Evolutionary conservation across 345 rosid genomes (phyloP).

Genomic region (Bruguiera parviflora): DNA sequence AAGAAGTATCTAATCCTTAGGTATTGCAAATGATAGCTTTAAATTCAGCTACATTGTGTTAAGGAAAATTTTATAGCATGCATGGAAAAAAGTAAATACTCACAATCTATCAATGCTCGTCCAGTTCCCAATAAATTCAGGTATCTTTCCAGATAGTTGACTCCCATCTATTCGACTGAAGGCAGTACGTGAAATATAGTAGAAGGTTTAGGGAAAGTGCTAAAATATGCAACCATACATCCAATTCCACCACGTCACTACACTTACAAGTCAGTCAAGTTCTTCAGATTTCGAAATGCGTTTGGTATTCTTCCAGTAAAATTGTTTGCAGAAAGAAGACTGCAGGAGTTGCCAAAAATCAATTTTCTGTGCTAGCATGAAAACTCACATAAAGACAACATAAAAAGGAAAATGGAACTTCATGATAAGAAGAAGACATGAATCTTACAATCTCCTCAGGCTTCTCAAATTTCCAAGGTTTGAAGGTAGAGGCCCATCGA

Average conservation of each 20-base stretch:
- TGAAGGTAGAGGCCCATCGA: slow-evolving; percentile 58
- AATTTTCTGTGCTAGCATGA: not conserved
- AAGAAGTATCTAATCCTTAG: not conserved
- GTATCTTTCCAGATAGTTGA: slow-evolving; percentile 65
- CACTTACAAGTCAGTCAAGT: slow-evolving; percentile 74
- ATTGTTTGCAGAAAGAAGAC: slow-evolving; percentile 71
- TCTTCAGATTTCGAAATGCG: slow-evolving; percentile 56
- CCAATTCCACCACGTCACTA: not conserved
- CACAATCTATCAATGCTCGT: slow-evolving; percentile 54
- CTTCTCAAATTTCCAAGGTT: slow-evolving; percentile 56
- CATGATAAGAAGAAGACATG: not conserved
- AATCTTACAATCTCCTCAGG: slow-evolving; percentile 52
- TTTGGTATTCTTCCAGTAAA: slow-evolving; percentile 69
- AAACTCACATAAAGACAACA: not conserved
- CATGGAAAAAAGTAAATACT: slow-evolving; percentile 23
- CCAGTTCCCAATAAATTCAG: slow-evolving; percentile 83
- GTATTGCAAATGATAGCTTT: not conserved
- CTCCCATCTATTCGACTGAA: slow-evolving; percentile 82
- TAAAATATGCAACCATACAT: not conserved
- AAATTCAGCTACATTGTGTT: not conserved
- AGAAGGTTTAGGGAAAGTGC: not conserved
- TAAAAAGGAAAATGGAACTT: not conserved
- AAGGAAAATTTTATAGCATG: not conserved
- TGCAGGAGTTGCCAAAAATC: slow-evolving; percentile 21
- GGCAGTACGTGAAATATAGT: not conserved